Conservation (phyloP, 2,329 filamentous ascomycete genomes). For the Talaromyces sp. region DNA sequence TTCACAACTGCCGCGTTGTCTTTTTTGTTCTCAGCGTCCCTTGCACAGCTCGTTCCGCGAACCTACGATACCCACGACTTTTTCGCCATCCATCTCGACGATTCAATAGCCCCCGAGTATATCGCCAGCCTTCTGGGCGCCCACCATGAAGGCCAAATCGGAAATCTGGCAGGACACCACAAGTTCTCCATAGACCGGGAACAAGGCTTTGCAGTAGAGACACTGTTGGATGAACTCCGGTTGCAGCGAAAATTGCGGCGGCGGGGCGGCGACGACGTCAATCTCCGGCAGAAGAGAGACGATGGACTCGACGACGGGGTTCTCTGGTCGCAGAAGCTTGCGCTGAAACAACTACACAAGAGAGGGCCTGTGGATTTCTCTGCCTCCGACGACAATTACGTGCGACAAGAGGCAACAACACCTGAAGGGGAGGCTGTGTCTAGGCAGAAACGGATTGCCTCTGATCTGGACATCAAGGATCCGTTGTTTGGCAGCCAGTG, state of each 20-base stretch:
- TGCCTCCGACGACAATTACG: slow-evolving; percentile 14
- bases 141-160: slow-evolving; percentile 72
- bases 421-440: slow-evolving; percentile 40
- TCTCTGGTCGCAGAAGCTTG: slow-evolving; percentile 73
- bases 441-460: slow-evolving; percentile 56
- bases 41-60: slow-evolving; percentile 50
- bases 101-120: slow-evolving; percentile 56
- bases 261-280: slow-evolving; percentile 19
- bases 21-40: slow-evolving; percentile 38
- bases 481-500: slow-evolving; percentile 93
- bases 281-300: slow-evolving; percentile 16
- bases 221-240: slow-evolving; percentile 47
- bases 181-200: slow-evolving; percentile 67
- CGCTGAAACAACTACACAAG: slow-evolving; percentile 58
- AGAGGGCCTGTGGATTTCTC: slow-evolving; percentile 29
- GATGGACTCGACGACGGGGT: slow-evolving; percentile 64
- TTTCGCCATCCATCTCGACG: slow-evolving; percentile 80
- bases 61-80: slow-evolving; percentile 81
- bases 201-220: slow-evolving; percentile 49
- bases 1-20: slow-evolving; percentile 19
- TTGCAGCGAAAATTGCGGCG: slow-evolving; percentile 58
- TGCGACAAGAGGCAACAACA: slow-evolving; percentile 23
- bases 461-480: slow-evolving; percentile 68
- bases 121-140: slow-evolving; percentile 70
- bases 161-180: slow-evolving; percentile 73